These are phyloP conservation scores for Ilyonectria mors-panacis DNA, from an alignment of 2,329 filamentous ascomycete species.

Conservation along the genomic window DNA sequence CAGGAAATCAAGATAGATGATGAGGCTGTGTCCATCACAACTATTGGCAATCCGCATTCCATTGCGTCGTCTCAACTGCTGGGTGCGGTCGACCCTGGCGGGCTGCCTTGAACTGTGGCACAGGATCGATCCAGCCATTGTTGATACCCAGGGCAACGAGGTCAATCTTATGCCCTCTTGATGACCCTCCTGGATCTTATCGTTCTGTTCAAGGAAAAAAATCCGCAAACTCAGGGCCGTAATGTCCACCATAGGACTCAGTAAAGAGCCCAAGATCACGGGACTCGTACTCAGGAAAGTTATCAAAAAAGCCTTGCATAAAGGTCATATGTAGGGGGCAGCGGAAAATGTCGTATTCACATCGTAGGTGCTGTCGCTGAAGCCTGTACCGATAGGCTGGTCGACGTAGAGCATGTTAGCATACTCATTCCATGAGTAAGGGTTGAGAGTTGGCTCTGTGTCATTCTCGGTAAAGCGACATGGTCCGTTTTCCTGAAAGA, in stretches of 20 bases:
- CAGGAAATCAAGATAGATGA: too few relatives aligned
- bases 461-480: not conserved
- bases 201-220: slow-evolving; percentile 69
- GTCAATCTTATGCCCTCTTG: slow-evolving; percentile 59
- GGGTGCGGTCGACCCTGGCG: too few relatives aligned
- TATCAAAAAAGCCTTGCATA: too few relatives aligned
- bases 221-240: slow-evolving; percentile 70
- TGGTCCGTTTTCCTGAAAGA: slow-evolving; percentile 4
- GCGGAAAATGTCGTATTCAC: too few relatives aligned
- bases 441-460: slow-evolving; percentile 7
- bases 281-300: too few relatives aligned
- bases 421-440: slow-evolving; percentile 5
- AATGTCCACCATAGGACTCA: slow-evolving; percentile 70
- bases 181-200: slow-evolving; percentile 63
- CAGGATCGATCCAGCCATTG: slow-evolving; percentile 69
- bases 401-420: slow-evolving; percentile 12
- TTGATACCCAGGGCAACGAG: slow-evolving; percentile 69
- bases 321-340: too few relatives aligned
- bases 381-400: not conserved
- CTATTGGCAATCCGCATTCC: too few relatives aligned
- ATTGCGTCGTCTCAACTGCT: too few relatives aligned
- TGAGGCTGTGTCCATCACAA: too few relatives aligned
- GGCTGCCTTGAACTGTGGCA: too few relatives aligned
- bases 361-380: slow-evolving; percentile 1
- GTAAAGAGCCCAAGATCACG: slow-evolving; percentile 69